Evolutionary conservation across 257 asterid genomes (phyloP), one percentile per base, ranked within the genome.

Genomic region (Plectranthus barbatus): DNA sequence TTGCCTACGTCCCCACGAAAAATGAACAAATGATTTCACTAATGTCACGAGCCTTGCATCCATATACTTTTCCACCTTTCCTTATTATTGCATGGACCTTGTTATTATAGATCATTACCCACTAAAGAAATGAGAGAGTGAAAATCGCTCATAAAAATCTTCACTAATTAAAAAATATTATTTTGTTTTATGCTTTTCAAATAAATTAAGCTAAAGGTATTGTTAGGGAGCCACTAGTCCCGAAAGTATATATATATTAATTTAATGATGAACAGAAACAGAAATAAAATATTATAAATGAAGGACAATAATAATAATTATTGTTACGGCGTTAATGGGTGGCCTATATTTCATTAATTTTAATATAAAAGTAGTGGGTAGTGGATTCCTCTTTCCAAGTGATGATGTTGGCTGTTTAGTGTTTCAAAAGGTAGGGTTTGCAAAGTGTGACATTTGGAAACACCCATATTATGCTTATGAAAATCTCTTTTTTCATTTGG

Each of bases 341-440:
- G 86, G 84, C 71, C 74, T 61, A 50, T 63, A 76, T 79, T 79
- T 84, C 76, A 81, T 78, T 81, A 76, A 81, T 44, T 57, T 46
- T 26, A 1, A 12, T 20, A 42, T 42, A 9, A 7, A 34, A 21
- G 14, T 13, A 23, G 66, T 42, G 31, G n/a, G 18, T 73, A 69
- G 76, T 79, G 79, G 84, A 69, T 71, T 77, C 78, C 5, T 26
- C 31, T 26, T 60, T 77, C 79, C 49, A 61, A 14, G 61, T 61
- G 64, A 72, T 26, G 66, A 54, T 33, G 45, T 42, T 78, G 76
- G 71, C 73, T 74, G 52, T 52, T 69, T 58, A 64, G 71, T 26
- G 72, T 26, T 51, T 68, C 64, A 13, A 63, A 62, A 48, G 66
- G 66, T 19, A 18, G 29, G 21, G 2, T 41, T 31, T 55, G 57